Evolutionary conservation across 805 yeast species (phyloP).

Genomic region (Torulaspora delbrueckii): DNA sequence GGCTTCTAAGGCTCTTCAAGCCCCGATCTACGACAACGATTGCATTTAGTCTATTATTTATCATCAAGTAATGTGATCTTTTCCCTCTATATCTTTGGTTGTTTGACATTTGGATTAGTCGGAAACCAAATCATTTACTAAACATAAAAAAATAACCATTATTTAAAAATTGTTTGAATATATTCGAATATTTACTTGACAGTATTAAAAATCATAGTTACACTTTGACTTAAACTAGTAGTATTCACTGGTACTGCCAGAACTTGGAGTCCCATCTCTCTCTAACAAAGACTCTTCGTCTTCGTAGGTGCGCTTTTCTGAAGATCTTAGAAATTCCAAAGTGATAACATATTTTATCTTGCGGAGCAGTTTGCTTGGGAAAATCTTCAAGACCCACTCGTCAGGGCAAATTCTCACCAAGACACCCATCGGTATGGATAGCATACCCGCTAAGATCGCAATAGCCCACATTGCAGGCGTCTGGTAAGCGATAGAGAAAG

Average conservation of each 20-base stretch:
- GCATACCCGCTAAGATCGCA: slow-evolving; percentile 73
- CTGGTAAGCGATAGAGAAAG: slow-evolving; percentile 76
- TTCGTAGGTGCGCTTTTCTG: slow-evolving; percentile 14
- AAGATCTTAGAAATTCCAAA: slow-evolving; percentile 24
- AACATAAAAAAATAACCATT: not conserved
- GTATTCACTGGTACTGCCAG: slow-evolving; percentile 8
- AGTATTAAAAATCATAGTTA: not conserved
- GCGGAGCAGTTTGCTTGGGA: slow-evolving; percentile 39
- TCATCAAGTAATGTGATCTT: too few species aligned
- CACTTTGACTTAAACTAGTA: not conserved
- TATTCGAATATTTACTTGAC: not conserved
- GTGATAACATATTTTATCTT: slow-evolving; percentile 20
- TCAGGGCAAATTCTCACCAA: slow-evolving; percentile 81
- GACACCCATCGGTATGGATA: slow-evolving; percentile 76
- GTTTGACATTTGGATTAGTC: too few species aligned
- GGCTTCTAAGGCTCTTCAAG: too few species aligned
- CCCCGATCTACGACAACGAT: too few species aligned
- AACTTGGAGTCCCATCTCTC: slow-evolving; percentile 10
- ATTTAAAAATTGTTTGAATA: not conserved
- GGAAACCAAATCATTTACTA: not conserved
- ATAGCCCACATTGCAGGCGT: slow-evolving; percentile 87
- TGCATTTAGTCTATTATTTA: too few species aligned
- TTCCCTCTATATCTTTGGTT: too few species aligned
- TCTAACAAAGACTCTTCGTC: slow-evolving; percentile 31
- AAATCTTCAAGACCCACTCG: slow-evolving; percentile 55